Evolutionary conservation across 768 basidiomycete genomes (phyloP).

Genomic region (Chlorophyllum brunneum): DNA sequence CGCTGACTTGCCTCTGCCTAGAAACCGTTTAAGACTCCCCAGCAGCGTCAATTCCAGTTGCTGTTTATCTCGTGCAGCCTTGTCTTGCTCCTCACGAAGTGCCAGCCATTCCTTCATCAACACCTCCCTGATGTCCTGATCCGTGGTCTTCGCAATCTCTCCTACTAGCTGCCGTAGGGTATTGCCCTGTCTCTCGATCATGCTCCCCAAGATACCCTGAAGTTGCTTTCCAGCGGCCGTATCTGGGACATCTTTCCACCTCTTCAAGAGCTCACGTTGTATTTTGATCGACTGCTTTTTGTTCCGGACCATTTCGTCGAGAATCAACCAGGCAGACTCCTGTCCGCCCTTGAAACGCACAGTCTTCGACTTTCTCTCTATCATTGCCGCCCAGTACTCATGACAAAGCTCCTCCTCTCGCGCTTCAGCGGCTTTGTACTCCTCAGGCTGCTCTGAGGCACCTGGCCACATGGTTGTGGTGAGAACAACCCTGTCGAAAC

Average conservation of each 20-base stretch:
- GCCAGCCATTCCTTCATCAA: background rate
- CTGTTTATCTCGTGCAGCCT: background rate
- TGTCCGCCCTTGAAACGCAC: background rate
- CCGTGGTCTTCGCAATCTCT: slow-evolving; percentile 1
- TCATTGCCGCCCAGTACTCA: slow-evolving; percentile 7
- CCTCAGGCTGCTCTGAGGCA: slow-evolving; percentile 16
- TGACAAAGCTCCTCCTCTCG: slow-evolving; percentile 3
- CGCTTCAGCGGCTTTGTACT: background rate
- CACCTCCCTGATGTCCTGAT: background rate
- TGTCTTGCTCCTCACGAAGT: slow-evolving; percentile 1
- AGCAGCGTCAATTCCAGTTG: background rate
- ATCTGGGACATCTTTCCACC: slow-evolving; percentile 43
- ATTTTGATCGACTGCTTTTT: slow-evolving; percentile 41
- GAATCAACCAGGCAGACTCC: background rate
- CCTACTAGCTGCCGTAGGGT: background rate
- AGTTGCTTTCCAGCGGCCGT: slow-evolving; percentile 54
- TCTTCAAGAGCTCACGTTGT: slow-evolving; percentile 46
- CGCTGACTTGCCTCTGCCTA: background rate
- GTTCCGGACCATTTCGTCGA: background rate
- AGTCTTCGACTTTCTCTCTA: background rate
- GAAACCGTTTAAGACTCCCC: background rate
- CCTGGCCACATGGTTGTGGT: slow-evolving; percentile 31
- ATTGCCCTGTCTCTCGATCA: slow-evolving; percentile 3
- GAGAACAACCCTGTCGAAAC: slow-evolving; percentile 23
- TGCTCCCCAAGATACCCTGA: background rate